Evolutionary conservation across 768 basidiomycete species (phyloP).

Genomic region (Suillus variegatus): DNA sequence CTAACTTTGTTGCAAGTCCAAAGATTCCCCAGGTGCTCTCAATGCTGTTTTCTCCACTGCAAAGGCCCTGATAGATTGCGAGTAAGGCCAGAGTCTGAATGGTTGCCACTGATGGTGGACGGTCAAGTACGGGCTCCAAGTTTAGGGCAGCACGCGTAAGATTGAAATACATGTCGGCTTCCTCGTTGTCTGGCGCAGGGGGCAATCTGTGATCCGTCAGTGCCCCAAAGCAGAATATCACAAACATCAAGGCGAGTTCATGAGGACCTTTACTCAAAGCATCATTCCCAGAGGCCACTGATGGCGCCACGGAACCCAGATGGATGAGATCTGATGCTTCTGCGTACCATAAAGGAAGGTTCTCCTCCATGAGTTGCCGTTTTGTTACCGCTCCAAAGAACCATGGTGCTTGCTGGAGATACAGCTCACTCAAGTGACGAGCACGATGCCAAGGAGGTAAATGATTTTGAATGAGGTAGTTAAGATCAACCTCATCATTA

Average conservation of each 20-base stretch:
- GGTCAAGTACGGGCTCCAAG: slow-evolving; percentile 67
- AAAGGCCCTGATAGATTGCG: slow-evolving; percentile 71
- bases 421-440: slow-evolving; percentile 60
- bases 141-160: slow-evolving; percentile 66
- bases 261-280: slow-evolving; percentile 42
- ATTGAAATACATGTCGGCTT: slow-evolving; percentile 56
- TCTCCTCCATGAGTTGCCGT: slow-evolving; percentile 62
- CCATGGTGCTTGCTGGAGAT: slow-evolving; percentile 80
- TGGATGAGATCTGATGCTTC: slow-evolving; percentile 39
- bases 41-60: slow-evolving; percentile 67
- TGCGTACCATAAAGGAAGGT: slow-evolving; percentile 66
- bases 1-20: slow-evolving; percentile 63
- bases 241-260: slow-evolving; percentile 62
- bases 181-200: slow-evolving; percentile 51
- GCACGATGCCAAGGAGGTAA: slow-evolving; percentile 65
- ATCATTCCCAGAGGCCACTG: slow-evolving; percentile 10
- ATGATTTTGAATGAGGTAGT: slow-evolving; percentile 47
- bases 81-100: slow-evolving; percentile 67
- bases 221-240: slow-evolving; percentile 64
- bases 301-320: slow-evolving; percentile 29
- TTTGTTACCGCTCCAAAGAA: slow-evolving; percentile 73
- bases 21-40: slow-evolving; percentile 69
- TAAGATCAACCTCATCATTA: slow-evolving; percentile 39
- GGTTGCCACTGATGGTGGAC: slow-evolving; percentile 70
- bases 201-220: slow-evolving; percentile 56